A percentile compares a stretch with the other conserved stretches of the same genome.
phyloP scores from a whole-genome alignment of 306 rosid species.

The Macrotyloma uniflorum region DNA sequence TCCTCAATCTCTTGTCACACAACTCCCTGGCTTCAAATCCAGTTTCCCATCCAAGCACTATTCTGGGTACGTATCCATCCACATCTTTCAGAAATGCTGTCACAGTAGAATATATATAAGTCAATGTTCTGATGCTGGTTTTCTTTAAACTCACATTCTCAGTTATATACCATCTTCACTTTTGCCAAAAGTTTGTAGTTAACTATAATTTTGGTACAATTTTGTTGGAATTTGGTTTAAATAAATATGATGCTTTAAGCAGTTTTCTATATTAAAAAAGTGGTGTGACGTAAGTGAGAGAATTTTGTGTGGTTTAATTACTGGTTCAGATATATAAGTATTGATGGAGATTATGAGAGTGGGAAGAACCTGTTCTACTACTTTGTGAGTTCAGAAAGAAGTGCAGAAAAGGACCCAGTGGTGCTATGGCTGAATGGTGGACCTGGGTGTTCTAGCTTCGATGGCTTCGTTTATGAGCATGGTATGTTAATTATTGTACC shows the following conservation, averaged over 20 bases:
- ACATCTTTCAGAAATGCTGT: background rate
- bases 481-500: constrained; percentile 44
- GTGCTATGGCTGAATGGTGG: constrained; percentile 95
- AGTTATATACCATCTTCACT: background rate
- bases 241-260: background rate
- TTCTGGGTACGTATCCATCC: constrained; percentile 38
- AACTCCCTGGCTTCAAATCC: constrained; percentile 39
- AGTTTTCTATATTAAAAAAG: background rate
- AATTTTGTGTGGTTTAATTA: background rate
- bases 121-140: too few species aligned
- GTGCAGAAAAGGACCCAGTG: constrained; percentile 71
- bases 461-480: constrained; percentile 85
- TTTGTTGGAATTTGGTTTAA: background rate
- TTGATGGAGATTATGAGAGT: constrained; percentile 42
- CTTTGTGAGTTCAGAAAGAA: constrained; percentile 72
- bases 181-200: background rate
- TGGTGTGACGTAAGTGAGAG: background rate
- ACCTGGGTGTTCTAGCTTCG: constrained; percentile 93
- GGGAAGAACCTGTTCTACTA: constrained; percentile 80
- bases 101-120: too few species aligned
- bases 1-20: constrained; percentile 32
- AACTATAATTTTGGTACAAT: background rate
- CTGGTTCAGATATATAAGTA: constrained; percentile 39
- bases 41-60: constrained; percentile 45
- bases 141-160: too few species aligned